Conservation (phyloP, 2,329 filamentous ascomycete genomes). For the Penicillium sp. region DNA sequence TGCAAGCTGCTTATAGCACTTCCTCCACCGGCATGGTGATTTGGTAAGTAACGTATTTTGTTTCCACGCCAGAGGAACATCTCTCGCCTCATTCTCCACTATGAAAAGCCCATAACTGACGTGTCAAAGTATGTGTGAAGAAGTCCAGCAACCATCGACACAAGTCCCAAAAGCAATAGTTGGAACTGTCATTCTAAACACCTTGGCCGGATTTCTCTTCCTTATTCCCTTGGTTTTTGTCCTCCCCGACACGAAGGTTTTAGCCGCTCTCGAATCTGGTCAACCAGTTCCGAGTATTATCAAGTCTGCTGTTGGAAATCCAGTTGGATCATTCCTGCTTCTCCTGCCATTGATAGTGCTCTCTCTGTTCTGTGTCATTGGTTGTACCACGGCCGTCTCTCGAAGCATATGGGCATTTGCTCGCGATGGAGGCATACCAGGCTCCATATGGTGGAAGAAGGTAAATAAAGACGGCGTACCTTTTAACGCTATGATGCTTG, state of each 20-base stretch:
- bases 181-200: constrained; percentile 63
- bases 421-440: constrained; percentile 69
- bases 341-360: constrained; percentile 67
- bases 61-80: not conserved
- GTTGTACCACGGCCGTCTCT: constrained; percentile 68
- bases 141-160: constrained; percentile 61
- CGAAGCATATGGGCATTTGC: constrained; percentile 73
- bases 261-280: constrained; percentile 64
- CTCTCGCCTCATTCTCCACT: not conserved
- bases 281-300: constrained; percentile 74
- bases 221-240: constrained; percentile 73
- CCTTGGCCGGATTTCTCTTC: constrained; percentile 64
- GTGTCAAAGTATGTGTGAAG: constrained; percentile 59
- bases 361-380: constrained; percentile 70
- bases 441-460: constrained; percentile 61
- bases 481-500: constrained; percentile 65
- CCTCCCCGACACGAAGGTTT: constrained; percentile 62
- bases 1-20: constrained; percentile 67
- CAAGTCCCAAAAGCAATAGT: constrained; percentile 70
- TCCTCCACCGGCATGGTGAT: constrained; percentile 74
- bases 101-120: constrained; percentile 2
- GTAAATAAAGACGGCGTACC: constrained; percentile 66
- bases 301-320: constrained; percentile 68
- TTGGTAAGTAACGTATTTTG: constrained; percentile 55
- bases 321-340: constrained; percentile 68